Conservation (phyloP, 768 basidiomycete species). For the Boletellus emodensis region DNA sequence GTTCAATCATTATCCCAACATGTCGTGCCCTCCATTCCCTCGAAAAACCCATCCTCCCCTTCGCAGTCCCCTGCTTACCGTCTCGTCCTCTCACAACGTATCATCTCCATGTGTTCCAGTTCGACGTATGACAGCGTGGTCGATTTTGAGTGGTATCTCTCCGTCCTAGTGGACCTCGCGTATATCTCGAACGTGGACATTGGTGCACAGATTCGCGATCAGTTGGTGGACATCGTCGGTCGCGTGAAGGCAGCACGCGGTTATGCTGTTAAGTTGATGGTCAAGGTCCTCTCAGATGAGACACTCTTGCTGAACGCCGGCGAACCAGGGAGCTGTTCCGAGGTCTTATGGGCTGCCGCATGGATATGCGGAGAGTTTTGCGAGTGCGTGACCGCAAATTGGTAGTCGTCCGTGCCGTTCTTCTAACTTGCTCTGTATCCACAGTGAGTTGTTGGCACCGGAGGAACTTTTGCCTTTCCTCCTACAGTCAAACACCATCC, state of each 20-base stretch:
- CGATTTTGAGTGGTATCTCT: conserved; percentile 98
- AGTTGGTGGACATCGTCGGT: conserved; percentile 82
- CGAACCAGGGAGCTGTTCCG: conserved; percentile 72
- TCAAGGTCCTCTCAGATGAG: conserved; percentile 76
- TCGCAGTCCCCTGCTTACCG: conserved; percentile 83
- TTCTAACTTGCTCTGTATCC: conserved; percentile 7
- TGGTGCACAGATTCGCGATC: conserved; percentile 73
- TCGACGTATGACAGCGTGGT: conserved; percentile 81
- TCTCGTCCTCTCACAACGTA: conserved; percentile 71
- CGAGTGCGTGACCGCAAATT: conserved; percentile 49
- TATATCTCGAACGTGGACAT: conserved; percentile 82
- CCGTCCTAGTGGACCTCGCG: conserved; percentile 87
- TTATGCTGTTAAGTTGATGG: conserved; percentile 83
- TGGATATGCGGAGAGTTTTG: conserved; percentile 97
- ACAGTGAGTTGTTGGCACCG: conserved; percentile 75
- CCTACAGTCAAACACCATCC: conserved; percentile 54
- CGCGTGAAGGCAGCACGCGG: conserved; percentile 72
- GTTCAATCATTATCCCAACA: conserved; percentile 50
- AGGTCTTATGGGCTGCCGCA: conserved; percentile 89
- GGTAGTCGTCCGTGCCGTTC: neutral
- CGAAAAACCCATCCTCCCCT: conserved; percentile 43
- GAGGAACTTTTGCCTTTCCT: conserved; percentile 70
- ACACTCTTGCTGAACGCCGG: conserved; percentile 61
- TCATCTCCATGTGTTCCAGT: conserved; percentile 82
- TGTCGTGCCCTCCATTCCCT: conserved; percentile 38